These are phyloP conservation scores for Ceratobasidium sp. DNA, from an alignment of 1,284 basidiomycete genomes.

Conservation along the genomic window DNA sequence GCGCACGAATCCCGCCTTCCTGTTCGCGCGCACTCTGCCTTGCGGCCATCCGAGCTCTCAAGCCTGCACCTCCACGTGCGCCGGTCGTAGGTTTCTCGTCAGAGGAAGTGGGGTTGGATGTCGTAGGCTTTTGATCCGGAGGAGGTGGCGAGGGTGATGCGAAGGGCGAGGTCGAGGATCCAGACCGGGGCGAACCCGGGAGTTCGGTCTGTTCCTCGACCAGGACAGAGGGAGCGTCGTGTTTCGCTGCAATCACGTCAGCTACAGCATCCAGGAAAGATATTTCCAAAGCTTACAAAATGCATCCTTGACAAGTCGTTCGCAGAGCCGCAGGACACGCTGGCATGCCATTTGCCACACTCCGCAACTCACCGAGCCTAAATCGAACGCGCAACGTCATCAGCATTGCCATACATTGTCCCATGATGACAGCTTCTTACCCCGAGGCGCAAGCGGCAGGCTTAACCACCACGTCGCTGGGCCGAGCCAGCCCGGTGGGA, in stretches of 20 bases:
- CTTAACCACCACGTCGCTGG: constrained; percentile 84
- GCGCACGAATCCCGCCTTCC: neutral
- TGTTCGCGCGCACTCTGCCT: constrained; percentile 31
- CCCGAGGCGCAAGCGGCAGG: constrained; percentile 82
- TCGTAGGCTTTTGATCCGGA: neutral
- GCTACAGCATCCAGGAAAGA: neutral
- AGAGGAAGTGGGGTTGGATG: neutral
- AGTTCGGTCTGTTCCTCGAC: constrained; percentile 22
- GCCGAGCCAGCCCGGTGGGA: constrained; percentile 88
- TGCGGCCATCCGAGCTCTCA: constrained; percentile 22
- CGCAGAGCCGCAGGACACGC: constrained; percentile 75
- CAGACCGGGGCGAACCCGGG: neutral
- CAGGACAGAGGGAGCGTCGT: constrained; percentile 19
- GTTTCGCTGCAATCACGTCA: constrained; percentile 8
- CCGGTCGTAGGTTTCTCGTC: constrained; percentile 21
- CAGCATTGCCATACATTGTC: neutral
- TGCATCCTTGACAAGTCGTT: constrained; percentile 71
- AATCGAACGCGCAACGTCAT: constrained; percentile 13
- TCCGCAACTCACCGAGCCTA: constrained; percentile 87
- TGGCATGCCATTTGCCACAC: constrained; percentile 92
- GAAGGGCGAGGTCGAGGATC: neutral
- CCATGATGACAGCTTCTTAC: constrained; percentile 55
- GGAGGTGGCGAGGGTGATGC: constrained; percentile 12
- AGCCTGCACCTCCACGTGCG: constrained; percentile 30
- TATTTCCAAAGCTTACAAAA: constrained; percentile 47